Percentiles rank a stretch among this genome's conserved stretches.
Evolutionary conservation across 1,284 basidiomycete species (phyloP).

Genomic region (Malassezia equina): DNA sequence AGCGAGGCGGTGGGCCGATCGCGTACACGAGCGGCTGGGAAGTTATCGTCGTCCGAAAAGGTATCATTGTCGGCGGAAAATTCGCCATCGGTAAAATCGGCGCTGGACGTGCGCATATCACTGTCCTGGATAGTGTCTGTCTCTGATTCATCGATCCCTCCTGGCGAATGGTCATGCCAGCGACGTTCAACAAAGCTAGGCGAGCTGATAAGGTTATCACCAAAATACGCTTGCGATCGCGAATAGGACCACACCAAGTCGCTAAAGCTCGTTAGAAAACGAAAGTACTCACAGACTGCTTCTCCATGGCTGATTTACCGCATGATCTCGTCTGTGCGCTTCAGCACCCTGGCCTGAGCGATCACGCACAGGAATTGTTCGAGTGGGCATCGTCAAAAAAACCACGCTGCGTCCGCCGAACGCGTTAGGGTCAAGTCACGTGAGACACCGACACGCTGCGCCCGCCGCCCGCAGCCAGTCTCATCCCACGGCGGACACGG

Average conservation of each 20-base stretch:
- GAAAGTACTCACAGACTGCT: conserved; percentile 18
- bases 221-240: conserved; percentile 46
- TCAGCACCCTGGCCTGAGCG: not conserved
- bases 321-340: not conserved
- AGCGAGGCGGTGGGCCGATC: conserved; percentile 7
- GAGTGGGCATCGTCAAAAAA: conserved; percentile 7
- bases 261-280: not conserved
- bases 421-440: not conserved
- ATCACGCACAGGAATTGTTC: conserved; percentile 15
- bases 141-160: conserved; percentile 9
- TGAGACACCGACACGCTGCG: not conserved
- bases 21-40: conserved; percentile 4
- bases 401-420: not conserved
- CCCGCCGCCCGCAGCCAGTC: not conserved
- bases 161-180: conserved; percentile 30
- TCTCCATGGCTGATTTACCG: conserved; percentile 29
- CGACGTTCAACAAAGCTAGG: conserved; percentile 40
- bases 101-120: conserved; percentile 19
- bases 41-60: conserved; percentile 2
- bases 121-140: conserved; percentile 21
- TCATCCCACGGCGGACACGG: not conserved
- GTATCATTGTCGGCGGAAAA: conserved; percentile 2
- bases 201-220: conserved; percentile 45
- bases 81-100: conserved; percentile 20
- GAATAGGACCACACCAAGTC: conserved; percentile 47